phyloP scores from a whole-genome alignment of 2,329 filamentous ascomycete species.

The Thielaviopsis euricoi region DNA sequence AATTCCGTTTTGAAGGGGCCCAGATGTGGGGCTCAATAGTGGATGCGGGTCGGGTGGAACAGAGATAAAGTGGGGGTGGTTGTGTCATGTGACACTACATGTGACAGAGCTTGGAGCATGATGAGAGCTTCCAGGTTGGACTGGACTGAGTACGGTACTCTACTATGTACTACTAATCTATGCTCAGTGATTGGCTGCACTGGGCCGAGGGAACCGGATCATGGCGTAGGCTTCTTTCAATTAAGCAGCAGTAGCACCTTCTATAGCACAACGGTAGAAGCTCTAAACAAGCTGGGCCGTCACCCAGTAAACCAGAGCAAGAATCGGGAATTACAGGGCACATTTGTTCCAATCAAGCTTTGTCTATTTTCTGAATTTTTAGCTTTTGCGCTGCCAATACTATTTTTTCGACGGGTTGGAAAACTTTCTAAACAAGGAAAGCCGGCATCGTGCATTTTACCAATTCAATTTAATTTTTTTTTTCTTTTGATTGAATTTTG shows the following conservation, averaged over 20 bases:
- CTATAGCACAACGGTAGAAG: no score
- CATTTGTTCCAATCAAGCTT: background rate
- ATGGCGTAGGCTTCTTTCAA: conserved; percentile 11
- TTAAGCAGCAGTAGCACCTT: conserved; percentile 13
- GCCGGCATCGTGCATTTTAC: background rate
- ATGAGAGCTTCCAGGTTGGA: no score
- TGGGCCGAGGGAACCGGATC: conserved; percentile 10
- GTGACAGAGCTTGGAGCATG: conserved; percentile 7
- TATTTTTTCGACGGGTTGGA: background rate
- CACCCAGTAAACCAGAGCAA: background rate
- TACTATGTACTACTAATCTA: conserved; percentile 9
- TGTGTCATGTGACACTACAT: background rate
- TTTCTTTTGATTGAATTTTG: conserved; percentile 9
- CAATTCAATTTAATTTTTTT: background rate
- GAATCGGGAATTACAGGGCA: background rate
- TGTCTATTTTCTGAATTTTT: background rate
- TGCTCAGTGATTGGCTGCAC: conserved; percentile 8
- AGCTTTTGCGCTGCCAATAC: background rate
- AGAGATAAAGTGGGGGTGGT: background rate
- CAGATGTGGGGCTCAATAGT: no score
- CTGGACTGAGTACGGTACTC: no score
- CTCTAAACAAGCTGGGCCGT: background rate
- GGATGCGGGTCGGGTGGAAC: background rate
- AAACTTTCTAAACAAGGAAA: background rate
- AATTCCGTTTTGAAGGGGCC: background rate